A percentile compares a stretch with the other conserved stretches of the same genome.
These are phyloP conservation scores for Leptodontidium sp. DNA, from an alignment of 2,329 filamentous ascomycete genomes.

Conservation along the genomic window DNA sequence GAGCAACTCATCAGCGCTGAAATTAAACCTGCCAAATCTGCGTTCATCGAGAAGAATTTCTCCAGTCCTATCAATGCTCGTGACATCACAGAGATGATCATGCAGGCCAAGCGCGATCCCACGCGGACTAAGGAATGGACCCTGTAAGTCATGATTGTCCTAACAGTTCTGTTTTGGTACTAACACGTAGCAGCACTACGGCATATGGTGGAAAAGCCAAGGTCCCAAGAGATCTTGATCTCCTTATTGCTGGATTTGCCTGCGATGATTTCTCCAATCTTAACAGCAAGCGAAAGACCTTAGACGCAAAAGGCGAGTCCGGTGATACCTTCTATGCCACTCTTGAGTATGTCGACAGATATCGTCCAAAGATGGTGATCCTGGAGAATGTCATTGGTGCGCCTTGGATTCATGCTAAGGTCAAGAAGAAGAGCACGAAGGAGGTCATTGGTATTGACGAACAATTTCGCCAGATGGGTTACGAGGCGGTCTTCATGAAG, in stretches of 20 bases:
- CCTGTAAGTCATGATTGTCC: conserved; percentile 27
- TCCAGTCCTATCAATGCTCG: conserved; percentile 61
- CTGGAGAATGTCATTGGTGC: conserved; percentile 74
- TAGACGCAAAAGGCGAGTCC: conserved; percentile 68
- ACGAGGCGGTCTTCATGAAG: conserved; percentile 57
- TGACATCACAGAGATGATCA: conserved; percentile 62
- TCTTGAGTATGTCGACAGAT: conserved; percentile 61
- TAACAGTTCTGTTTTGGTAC: background rate
- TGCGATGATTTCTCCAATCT: conserved; percentile 78
- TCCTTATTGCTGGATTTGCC: conserved; percentile 76
- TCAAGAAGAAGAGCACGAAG: conserved; percentile 18
- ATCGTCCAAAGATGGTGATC: conserved; percentile 69
- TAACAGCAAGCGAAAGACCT: conserved; percentile 63
- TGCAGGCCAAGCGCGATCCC: background rate
- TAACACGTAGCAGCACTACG: conserved; percentile 60
- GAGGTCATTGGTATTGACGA: conserved; percentile 29
- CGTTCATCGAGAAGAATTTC: conserved; percentile 69
- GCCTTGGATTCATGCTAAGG: conserved; percentile 60
- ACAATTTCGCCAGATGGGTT: conserved; percentile 54
- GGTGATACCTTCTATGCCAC: conserved; percentile 70
- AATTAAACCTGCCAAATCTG: conserved; percentile 69
- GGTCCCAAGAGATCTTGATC: conserved; percentile 66
- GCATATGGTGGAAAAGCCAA: conserved; percentile 67
- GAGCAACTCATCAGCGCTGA: conserved; percentile 69
- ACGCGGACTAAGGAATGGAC: conserved; percentile 2